Evolutionary conservation across 768 basidiomycete species (phyloP), one percentile per base, ranked within the genome.

Genomic region (Lyophyllum decastes): DNA sequence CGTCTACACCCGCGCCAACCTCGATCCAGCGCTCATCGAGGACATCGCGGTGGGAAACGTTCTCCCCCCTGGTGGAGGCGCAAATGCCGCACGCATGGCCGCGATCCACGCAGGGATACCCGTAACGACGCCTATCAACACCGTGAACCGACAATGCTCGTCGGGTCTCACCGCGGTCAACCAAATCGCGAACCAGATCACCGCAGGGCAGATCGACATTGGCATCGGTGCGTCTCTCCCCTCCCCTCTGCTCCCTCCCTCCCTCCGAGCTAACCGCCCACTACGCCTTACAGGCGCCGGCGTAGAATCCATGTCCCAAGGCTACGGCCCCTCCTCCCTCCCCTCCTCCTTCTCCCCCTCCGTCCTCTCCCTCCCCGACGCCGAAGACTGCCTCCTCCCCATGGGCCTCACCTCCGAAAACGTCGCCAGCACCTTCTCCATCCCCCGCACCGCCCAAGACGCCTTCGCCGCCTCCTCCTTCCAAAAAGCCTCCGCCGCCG

Each of bases 321-420:
- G 89, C 35, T 92, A 78, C 72, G 90, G 89, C 27, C 71, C 83
- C 27, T 73, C 30, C 1, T 52, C 76, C 54, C 78, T 85, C 7
- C 73, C 82, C 51, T 80, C 86, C 10, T 78, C 84, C 50, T 76
- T 79, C 72, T 87, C 89, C 2, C 85, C 90, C 21, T 78, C 80
- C 44, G 77, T 95, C 47, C 80, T 91, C 59, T 64, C 78, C 34
- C 85, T 80, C 73, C 75, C 84, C 64, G 87, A 90, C 62, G 84
- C 93, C 2, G 83, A 82, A 57, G 92, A 95, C 75, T 94, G 92
- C 68, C 78, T 90, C 26, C 76, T 92, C 58, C 92, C 92, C 46
- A 94, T 94, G 92, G 95, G 94, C 33, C 87, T 95, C 76, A 95
- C 95, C 21, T 93, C 90, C 17, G 94, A 95, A 78, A 94, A 94